A percentile compares a stretch with the other conserved stretches of the same genome.
These are phyloP conservation scores for Martensiomyces pterosporus DNA, from an alignment of 192 early-diverging fungal genomes.

Conservation along the genomic window DNA sequence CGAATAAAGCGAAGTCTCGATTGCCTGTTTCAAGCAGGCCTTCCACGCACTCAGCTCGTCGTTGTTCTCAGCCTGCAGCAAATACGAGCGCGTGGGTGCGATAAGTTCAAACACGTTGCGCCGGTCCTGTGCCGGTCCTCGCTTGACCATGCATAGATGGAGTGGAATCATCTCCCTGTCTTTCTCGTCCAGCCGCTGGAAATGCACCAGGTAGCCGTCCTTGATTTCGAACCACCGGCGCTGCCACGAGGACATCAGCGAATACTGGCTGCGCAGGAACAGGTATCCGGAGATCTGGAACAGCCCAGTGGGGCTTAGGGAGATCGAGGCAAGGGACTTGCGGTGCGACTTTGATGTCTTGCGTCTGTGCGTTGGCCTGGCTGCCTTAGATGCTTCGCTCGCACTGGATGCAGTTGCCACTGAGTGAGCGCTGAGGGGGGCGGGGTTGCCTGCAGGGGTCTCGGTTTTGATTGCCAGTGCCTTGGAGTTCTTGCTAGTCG, in stretches of 20 bases:
- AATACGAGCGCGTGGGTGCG: slow-evolving; percentile 67
- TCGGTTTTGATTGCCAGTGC: slow-evolving; percentile 6
- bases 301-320: slow-evolving; percentile 30
- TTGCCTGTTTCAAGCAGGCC: slow-evolving; percentile 48
- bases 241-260: slow-evolving; percentile 75
- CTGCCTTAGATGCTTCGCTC: neutral
- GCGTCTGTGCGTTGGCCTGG: neutral
- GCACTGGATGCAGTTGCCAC: slow-evolving; percentile 3
- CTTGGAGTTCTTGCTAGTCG: slow-evolving; percentile 9
- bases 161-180: slow-evolving; percentile 58
- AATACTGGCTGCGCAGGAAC: slow-evolving; percentile 69
- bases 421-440: neutral
- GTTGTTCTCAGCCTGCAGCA: slow-evolving; percentile 72
- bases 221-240: slow-evolving; percentile 73
- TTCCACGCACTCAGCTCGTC: slow-evolving; percentile 74
- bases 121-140: slow-evolving; percentile 58
- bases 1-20: slow-evolving; percentile 42
- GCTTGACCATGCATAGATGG: slow-evolving; percentile 72
- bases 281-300: slow-evolving; percentile 73
- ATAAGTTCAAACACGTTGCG: slow-evolving; percentile 81
- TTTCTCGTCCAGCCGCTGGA: slow-evolving; percentile 56
- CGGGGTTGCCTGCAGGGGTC: no score
- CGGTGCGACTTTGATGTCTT: no score
- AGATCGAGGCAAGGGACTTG: slow-evolving; percentile 38
- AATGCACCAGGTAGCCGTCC: slow-evolving; percentile 56